Evolutionary conservation across 805 yeast species (phyloP).

Genomic region (Schwanniomyces occidentalis): DNA sequence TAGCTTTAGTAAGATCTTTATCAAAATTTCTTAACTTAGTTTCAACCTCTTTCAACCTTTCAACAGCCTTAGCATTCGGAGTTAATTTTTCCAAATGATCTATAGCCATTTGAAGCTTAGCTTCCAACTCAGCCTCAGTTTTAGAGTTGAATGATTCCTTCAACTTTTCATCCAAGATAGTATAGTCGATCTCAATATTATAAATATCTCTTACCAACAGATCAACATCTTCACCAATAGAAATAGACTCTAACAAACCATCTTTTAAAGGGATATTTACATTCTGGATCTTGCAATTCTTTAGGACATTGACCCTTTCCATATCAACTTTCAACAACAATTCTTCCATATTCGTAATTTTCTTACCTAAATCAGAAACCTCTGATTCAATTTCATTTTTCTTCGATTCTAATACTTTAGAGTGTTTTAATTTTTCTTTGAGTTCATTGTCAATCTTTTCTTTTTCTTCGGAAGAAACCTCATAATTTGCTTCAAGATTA

Average conservation of each 20-base stretch:
- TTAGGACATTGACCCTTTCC: slow-evolving; percentile 59
- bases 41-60: slow-evolving; percentile 70
- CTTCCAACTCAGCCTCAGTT: slow-evolving; percentile 38
- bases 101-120: slow-evolving; percentile 31
- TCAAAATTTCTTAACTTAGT: slow-evolving; percentile 60
- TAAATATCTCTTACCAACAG: slow-evolving; percentile 39
- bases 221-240: slow-evolving; percentile 53
- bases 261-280: slow-evolving; percentile 60
- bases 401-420: slow-evolving; percentile 31
- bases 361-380: slow-evolving; percentile 27
- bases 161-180: slow-evolving; percentile 42
- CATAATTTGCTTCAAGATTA: slow-evolving; percentile 27
- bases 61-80: slow-evolving; percentile 82
- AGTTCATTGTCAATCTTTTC: slow-evolving; percentile 9
- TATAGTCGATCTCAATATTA: slow-evolving; percentile 57
- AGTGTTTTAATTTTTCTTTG: slow-evolving; percentile 21
- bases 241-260: slow-evolving; percentile 61
- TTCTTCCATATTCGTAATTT: slow-evolving; percentile 48
- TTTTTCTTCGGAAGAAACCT: slow-evolving; percentile 22
- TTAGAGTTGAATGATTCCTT: slow-evolving; percentile 41
- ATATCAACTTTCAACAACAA: slow-evolving; percentile 51
- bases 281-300: slow-evolving; percentile 74
- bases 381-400: slow-evolving; percentile 41
- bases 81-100: slow-evolving; percentile 51
- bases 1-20: slow-evolving; percentile 59